Evolutionary conservation across 176 grass and related monocot species (phyloP), one percentile per base, ranked within the genome.

Genomic region (Oryza officinalis): DNA sequence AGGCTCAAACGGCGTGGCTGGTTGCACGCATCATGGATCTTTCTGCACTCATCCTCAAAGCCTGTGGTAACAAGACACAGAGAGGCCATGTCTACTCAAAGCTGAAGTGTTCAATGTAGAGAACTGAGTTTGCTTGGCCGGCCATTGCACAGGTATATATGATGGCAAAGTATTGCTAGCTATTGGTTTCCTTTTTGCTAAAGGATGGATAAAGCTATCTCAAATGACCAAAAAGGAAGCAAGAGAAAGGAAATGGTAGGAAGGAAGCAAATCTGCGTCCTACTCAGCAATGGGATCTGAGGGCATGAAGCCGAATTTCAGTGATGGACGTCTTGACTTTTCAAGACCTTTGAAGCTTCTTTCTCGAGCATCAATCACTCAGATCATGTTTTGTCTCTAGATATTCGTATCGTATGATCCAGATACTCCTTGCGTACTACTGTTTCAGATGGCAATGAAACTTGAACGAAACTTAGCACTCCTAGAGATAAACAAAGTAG

Each of bases 1-100:
- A 73, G 74, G 57, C 80, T 88, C 30, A 98, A 37, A 11, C 79
- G 59, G 44, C 74, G 81, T 37, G 91, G 79, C 80, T 92, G 81
- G 71, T 86, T 69, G 87, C 87, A 68, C 33, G 83, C 80, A 3
- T 49, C 80, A 23, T 92, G 91, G 63, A 98, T 98, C 86, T 94
- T 91, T 87, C 67, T 76, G 80, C 96, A 96, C 33, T 67, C 91
- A 31, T 47, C 86, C 17, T 94, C 87, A 3, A 65, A 83, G 22
- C 46, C 18, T 15, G 61, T 6, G 0, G 30, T 43, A 5, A 10
- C 41, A 52, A 78, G 84, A 80, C 5, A 8, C 78, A 4, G 69
- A 43, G 86, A 77, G 20, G 83, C 78, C 88, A 89, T 89, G 78
- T 2, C 7, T 47, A 8, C 8, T 59, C 2, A 15, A 9, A 40